These are phyloP conservation scores for Nissolia schottii DNA, from an alignment of 306 rosid genomes.

Conservation along the genomic window DNA sequence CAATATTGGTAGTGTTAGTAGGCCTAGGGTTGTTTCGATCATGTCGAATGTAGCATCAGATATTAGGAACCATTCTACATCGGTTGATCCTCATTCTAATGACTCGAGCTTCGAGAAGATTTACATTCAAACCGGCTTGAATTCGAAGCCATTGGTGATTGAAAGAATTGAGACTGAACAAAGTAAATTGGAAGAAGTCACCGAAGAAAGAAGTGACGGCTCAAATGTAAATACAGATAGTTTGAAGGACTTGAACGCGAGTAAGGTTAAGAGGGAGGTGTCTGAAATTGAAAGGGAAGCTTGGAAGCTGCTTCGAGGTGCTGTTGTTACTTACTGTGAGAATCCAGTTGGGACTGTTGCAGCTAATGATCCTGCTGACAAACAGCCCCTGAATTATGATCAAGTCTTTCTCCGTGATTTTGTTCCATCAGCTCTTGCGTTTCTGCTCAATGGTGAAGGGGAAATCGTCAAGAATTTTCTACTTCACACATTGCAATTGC, in stretches of 20 bases:
- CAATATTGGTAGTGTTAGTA: constrained; percentile 34
- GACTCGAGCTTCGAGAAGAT: constrained; percentile 62
- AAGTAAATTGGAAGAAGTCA: constrained; percentile 43
- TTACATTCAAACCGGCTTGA: constrained; percentile 66
- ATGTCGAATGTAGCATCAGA: constrained; percentile 58
- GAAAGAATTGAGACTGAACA: constrained; percentile 39
- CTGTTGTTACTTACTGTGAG: constrained; percentile 73
- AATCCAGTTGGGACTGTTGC: constrained; percentile 88
- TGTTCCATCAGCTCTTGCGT: constrained; percentile 82
- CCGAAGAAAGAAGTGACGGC: constrained; percentile 22
- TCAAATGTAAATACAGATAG: constrained; percentile 38
- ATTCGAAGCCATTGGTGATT: constrained; percentile 53
- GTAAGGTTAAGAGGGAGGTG: constrained; percentile 45
- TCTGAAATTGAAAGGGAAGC: constrained; percentile 69
- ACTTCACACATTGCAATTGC: constrained; percentile 83
- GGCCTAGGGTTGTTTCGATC: constrained; percentile 44
- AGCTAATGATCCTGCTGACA: constrained; percentile 68
- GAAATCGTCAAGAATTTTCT: constrained; percentile 86
- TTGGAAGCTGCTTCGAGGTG: constrained; percentile 66
- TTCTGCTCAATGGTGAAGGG: constrained; percentile 80
- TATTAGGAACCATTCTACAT: constrained; percentile 70
- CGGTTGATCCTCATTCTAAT: constrained; percentile 57
- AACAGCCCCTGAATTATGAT: constrained; percentile 74
- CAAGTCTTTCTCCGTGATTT: constrained; percentile 92
- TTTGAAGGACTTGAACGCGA: constrained; percentile 43